phyloP scores from a whole-genome alignment of 805 yeast genomes.

The Saccharomycopsis fermentans region DNA sequence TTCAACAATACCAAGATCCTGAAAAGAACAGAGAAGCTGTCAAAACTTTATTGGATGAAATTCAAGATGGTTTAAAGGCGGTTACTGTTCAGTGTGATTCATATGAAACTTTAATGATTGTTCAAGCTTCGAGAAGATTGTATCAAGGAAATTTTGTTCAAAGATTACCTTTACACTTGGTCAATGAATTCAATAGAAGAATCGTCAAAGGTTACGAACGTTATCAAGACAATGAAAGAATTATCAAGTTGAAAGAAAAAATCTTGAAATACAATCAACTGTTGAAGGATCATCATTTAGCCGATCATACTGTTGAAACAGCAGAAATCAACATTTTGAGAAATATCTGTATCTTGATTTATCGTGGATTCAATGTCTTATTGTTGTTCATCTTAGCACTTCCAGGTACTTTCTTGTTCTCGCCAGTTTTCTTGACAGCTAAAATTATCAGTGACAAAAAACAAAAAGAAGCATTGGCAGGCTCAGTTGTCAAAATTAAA shows the following conservation, averaged over 20 bases:
- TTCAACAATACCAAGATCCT: slow-evolving; percentile 47
- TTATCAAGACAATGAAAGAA: slow-evolving; percentile 61
- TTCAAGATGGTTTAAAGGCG: slow-evolving; percentile 66
- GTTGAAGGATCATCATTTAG: slow-evolving; percentile 52
- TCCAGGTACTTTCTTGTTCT: slow-evolving; percentile 77
- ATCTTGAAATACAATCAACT: slow-evolving; percentile 61
- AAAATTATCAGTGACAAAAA: slow-evolving; percentile 60
- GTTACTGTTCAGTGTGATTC: slow-evolving; percentile 94
- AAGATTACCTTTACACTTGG: slow-evolving; percentile 60
- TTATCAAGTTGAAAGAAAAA: slow-evolving; percentile 48
- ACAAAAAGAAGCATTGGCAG: slow-evolving; percentile 72
- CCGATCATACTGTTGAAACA: slow-evolving; percentile 62
- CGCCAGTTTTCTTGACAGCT: slow-evolving; percentile 76
- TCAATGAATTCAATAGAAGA: slow-evolving; percentile 82
- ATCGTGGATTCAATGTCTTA: slow-evolving; percentile 42
- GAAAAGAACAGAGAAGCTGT: slow-evolving; percentile 68
- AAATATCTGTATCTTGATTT: slow-evolving; percentile 38
- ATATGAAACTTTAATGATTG: slow-evolving; percentile 85
- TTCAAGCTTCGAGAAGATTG: slow-evolving; percentile 86
- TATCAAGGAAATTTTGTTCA: slow-evolving; percentile 56
- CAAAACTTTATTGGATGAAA: slow-evolving; percentile 55
- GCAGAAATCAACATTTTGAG: slow-evolving; percentile 38
- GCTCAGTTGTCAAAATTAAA: slow-evolving; percentile 80
- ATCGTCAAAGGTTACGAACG: slow-evolving; percentile 74
- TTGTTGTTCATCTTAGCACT: slow-evolving; percentile 51